Evolutionary conservation across 139 green algal genomes (phyloP).

Genomic region (Parachlorella kessleri): DNA sequence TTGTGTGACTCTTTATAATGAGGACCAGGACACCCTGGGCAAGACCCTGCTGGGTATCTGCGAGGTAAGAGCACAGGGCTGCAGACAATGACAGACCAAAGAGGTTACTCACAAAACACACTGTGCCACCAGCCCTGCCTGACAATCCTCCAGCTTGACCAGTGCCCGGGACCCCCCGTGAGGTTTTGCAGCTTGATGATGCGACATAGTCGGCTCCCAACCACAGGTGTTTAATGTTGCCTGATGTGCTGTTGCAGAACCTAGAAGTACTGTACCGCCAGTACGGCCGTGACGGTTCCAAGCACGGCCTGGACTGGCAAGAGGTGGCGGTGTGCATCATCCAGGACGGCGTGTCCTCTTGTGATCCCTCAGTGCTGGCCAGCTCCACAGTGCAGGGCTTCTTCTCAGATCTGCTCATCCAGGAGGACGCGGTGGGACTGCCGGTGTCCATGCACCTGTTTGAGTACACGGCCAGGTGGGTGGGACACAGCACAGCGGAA

Average conservation of each 20-base stretch:
- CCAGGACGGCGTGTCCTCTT: slow-evolving; percentile 35
- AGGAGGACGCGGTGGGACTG: slow-evolving; percentile 32
- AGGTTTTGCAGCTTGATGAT: too few species aligned
- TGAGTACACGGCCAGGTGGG: slow-evolving; percentile 47
- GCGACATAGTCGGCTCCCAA: too few species aligned
- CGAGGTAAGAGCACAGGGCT: slow-evolving; percentile 11
- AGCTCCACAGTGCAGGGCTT: slow-evolving; percentile 43
- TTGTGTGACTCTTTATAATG: slow-evolving; percentile 51
- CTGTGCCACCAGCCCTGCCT: too few species aligned
- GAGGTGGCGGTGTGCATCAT: slow-evolving; percentile 45
- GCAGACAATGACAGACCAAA: too few species aligned
- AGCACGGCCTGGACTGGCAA: slow-evolving; percentile 48
- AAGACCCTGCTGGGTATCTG: slow-evolving; percentile 51
- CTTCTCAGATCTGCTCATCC: slow-evolving; percentile 37
- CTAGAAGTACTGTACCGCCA: slow-evolving; percentile 48
- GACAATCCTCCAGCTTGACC: too few species aligned
- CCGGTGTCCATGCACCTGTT: slow-evolving; percentile 42
- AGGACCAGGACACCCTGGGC: slow-evolving; percentile 49
- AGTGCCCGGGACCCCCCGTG: too few species aligned
- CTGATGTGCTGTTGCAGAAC: slow-evolving; percentile 24
- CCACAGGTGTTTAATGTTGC: too few species aligned
- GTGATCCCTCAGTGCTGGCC: slow-evolving; percentile 30
- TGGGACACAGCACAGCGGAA: too few species aligned
- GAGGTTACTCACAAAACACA: too few species aligned
- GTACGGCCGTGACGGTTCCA: slow-evolving; percentile 33